phyloP scores from a whole-genome alignment of 495 filamentous ascomycete species.

The Bacidia rubella region DNA sequence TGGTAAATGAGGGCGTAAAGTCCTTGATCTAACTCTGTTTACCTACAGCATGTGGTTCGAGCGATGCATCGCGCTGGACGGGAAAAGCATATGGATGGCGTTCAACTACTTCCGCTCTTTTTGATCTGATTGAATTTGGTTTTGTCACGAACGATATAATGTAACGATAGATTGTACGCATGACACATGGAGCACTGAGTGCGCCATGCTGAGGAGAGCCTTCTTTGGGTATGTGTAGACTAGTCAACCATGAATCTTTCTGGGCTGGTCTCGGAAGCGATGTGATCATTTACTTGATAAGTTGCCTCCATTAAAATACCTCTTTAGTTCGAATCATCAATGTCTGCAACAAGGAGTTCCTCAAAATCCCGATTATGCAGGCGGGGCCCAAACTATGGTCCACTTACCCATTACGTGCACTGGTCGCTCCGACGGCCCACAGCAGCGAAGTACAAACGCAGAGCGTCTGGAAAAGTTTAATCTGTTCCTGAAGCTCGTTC shows the following conservation, averaged over 20 bases:
- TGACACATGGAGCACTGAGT: too few species aligned
- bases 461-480: too few species aligned
- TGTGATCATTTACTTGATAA: neutral
- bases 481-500: too few species aligned
- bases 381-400: too few species aligned
- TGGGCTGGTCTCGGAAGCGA: neutral
- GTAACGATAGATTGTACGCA: neutral
- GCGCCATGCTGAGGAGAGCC: neutral
- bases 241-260: neutral
- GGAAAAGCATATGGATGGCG: constrained; percentile 1
- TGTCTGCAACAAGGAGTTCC: neutral
- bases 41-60: neutral
- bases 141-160: neutral
- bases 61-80: neutral
- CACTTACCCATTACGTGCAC: too few species aligned
- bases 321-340: neutral
- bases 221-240: neutral
- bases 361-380: too few species aligned
- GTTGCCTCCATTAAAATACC: too few species aligned
- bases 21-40: neutral
- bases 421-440: too few species aligned
- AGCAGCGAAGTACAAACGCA: too few species aligned
- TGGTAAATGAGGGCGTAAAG: constrained; percentile 7
- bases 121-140: neutral
- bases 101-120: neutral